Percentiles rank a stretch among this genome's conserved stretches.
phyloP scores from a whole-genome alignment of 441 rosid genomes.

The Jatropha multifida region DNA sequence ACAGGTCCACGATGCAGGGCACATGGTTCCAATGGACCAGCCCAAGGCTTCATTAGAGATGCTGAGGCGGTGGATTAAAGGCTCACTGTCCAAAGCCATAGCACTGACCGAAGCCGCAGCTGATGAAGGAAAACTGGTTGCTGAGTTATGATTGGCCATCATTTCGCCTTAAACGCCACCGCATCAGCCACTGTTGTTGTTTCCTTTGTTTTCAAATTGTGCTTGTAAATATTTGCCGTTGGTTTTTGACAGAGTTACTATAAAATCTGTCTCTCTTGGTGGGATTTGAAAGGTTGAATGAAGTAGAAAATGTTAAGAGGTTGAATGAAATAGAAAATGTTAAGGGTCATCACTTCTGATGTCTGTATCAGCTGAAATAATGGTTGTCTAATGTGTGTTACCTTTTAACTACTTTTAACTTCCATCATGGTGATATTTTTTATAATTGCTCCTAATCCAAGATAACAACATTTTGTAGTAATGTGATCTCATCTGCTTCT shows the following conservation, averaged over 20 bases:
- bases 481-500: no score
- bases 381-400: no score
- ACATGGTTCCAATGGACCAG: conserved; percentile 99
- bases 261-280: neutral
- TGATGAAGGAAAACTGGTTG: conserved; percentile 37
- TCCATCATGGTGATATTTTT: no score
- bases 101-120: neutral
- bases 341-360: no score
- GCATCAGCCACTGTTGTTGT: neutral
- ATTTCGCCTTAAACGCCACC: neutral
- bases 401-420: no score
- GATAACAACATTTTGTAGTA: no score
- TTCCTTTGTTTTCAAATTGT: neutral
- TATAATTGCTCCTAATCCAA: no score
- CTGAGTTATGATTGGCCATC: conserved; percentile 44
- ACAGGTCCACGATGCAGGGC: conserved; percentile 90
- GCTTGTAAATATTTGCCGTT: conserved; percentile 17
- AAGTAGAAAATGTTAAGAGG: neutral
- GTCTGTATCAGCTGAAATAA: no score
- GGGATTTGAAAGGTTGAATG: neutral
- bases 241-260: neutral
- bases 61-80: conserved; percentile 82
- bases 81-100: conserved; percentile 37
- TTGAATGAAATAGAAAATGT: no score
- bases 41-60: conserved; percentile 85